Evolutionary conservation across 2,329 filamentous ascomycete genomes (phyloP).

Genomic region (Ceratocystis huliohia): DNA sequence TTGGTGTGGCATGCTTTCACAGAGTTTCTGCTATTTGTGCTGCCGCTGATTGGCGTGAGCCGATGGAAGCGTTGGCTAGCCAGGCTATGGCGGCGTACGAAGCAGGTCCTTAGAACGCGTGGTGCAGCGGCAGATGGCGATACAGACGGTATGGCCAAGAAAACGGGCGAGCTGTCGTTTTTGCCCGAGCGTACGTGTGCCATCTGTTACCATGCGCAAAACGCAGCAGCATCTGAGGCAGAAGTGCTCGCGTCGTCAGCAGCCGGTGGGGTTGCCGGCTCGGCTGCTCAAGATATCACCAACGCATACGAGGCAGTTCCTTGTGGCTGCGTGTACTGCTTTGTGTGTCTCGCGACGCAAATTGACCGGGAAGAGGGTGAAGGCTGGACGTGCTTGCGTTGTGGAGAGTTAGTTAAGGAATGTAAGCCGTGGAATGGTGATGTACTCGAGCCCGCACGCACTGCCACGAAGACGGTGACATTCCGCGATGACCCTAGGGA

Average conservation of each 20-base stretch:
- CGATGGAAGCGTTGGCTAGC: constrained; percentile 85
- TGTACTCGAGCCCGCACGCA: constrained; percentile 50
- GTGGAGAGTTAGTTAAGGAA: constrained; percentile 68
- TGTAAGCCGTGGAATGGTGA: constrained; percentile 89
- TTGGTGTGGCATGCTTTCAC: constrained; percentile 99
- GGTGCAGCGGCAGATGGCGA: constrained; percentile 17
- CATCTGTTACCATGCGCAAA: constrained; percentile 93
- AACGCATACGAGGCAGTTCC: constrained; percentile 88
- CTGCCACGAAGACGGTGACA: constrained; percentile 44
- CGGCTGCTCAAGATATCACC: constrained; percentile 81
- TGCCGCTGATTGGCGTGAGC: constrained; percentile 92
- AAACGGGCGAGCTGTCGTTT: constrained; percentile 65
- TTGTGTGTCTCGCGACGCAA: constrained; percentile 81
- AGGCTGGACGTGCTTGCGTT: constrained; percentile 83
- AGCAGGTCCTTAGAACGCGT: constrained; percentile 41
- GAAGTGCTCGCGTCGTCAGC: constrained; percentile 62
- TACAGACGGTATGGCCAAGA: constrained; percentile 33
- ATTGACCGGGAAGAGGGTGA: constrained; percentile 89
- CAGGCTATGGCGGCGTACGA: constrained; percentile 72
- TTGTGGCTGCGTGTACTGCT: constrained; percentile 90
- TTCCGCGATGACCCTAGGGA: constrained; percentile 43
- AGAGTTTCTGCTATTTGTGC: constrained; percentile 89
- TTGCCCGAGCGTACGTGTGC: constrained; percentile 88
- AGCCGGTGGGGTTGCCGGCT: constrained; percentile 68
- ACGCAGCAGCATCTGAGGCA: constrained; percentile 56